These are phyloP conservation scores for Suillus brevipes DNA, from an alignment of 768 basidiomycete genomes.

Conservation along the genomic window DNA sequence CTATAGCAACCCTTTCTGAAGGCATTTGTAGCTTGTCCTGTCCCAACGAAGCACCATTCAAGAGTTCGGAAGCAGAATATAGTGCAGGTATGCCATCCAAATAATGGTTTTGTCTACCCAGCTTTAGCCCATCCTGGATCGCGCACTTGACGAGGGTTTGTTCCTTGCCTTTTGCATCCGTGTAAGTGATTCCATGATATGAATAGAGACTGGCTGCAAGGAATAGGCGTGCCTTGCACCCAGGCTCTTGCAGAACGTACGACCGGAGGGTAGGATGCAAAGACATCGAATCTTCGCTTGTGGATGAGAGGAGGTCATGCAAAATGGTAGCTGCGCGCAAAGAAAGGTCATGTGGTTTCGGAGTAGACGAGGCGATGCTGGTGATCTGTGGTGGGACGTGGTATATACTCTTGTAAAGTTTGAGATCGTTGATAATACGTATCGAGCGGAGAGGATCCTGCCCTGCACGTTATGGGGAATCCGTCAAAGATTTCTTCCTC, in stretches of 20 bases:
- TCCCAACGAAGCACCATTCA: slow-evolving; percentile 36
- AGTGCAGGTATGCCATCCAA: slow-evolving; percentile 72
- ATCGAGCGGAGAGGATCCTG: slow-evolving; percentile 74
- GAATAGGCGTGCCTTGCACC: slow-evolving; percentile 60
- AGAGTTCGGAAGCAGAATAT: slow-evolving; percentile 52
- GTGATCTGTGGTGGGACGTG: slow-evolving; percentile 48
- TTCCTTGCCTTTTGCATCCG: slow-evolving; percentile 62
- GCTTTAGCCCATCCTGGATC: slow-evolving; percentile 82
- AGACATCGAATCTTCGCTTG: slow-evolving; percentile 28
- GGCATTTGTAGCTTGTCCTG: slow-evolving; percentile 36
- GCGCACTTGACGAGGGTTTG: slow-evolving; percentile 64
- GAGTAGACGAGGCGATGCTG: slow-evolving; percentile 44
- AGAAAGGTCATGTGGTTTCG: slow-evolving; percentile 41
- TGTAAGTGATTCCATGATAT: slow-evolving; percentile 57
- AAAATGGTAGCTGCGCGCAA: slow-evolving; percentile 62
- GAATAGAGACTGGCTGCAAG: slow-evolving; percentile 79
- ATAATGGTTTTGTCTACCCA: slow-evolving; percentile 76
- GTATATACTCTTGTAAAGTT: slow-evolving; percentile 70
- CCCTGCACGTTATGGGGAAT: slow-evolving; percentile 44
- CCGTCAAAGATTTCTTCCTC: slow-evolving; percentile 2
- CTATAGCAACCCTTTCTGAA: slow-evolving; percentile 59
- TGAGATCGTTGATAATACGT: slow-evolving; percentile 70
- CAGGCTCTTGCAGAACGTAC: slow-evolving; percentile 29
- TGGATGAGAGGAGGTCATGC: slow-evolving; percentile 42
- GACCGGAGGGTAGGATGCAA: slow-evolving; percentile 50